Evolutionary conservation across 108 stramenopile genomes (phyloP).

Genomic region (Fragilariopsis cylindrus): DNA sequence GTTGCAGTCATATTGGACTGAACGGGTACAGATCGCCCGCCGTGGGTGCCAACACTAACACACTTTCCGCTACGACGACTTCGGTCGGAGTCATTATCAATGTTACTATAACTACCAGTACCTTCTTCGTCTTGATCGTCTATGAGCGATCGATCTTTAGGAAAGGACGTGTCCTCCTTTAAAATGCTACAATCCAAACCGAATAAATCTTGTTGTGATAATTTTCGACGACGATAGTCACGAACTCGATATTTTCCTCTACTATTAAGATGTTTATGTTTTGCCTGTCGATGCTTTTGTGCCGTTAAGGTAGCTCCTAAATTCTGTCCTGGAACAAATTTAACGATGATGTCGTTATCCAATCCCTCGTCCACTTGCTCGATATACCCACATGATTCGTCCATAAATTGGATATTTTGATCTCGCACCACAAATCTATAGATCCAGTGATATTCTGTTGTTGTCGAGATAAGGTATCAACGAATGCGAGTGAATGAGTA

Average conservation of each 20-base stretch:
- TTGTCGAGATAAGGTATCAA: not conserved
- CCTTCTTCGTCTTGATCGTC: not conserved
- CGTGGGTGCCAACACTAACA: too few relatives aligned
- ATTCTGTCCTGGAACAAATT: conserved; percentile 1
- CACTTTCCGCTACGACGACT: too few relatives aligned
- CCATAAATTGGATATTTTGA: conserved; percentile 6
- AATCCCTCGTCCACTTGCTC: conserved; percentile 14
- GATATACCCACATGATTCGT: conserved; percentile 18
- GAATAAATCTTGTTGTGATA: not conserved
- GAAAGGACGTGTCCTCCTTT: not conserved
- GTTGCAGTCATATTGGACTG: too few relatives aligned
- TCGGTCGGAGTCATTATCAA: too few relatives aligned
- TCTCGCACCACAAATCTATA: conserved; percentile 20
- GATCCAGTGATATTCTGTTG: conserved; percentile 20
- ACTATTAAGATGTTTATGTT: not conserved
- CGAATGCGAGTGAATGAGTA: not conserved
- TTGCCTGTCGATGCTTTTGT: not conserved
- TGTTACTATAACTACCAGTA: too few relatives aligned
- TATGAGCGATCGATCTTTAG: not conserved
- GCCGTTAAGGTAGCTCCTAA: not conserved
- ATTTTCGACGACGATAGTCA: not conserved
- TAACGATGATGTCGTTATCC: not conserved
- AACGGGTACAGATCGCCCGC: too few relatives aligned
- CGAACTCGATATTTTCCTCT: not conserved
- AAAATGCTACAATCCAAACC: not conserved